Base-by-base conservation (phyloP, 768 basidiomycete species). In the Podaxis sp. region DNA sequence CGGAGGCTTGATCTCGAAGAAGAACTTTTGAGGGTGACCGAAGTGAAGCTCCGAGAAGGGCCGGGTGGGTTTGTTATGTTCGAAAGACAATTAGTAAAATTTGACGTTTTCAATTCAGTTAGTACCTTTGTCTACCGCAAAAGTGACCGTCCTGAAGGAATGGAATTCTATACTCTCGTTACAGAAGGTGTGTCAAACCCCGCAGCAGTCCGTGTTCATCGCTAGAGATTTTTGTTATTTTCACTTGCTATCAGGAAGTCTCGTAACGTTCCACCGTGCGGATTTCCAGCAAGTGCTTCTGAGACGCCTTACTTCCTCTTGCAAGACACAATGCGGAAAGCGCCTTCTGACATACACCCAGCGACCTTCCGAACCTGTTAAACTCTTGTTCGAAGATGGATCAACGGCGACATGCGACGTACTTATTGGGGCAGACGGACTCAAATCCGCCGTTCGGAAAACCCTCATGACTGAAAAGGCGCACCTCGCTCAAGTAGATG, bases 371-470 rank as follows among this genome's bases (percentile, higher is more conserved):
- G 77, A 77, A 2, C 72, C 74, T 19, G 79, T 87, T 65, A 77
- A 72, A 30, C 74, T 92, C 62, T 68, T 76, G 22, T 92, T 91
- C 69, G 75, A 82, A 65, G 90, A 91, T 67, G 87, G 86, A 46
- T 77, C 85, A 13, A 79, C 74, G 11, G 77, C 85, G 4, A 75
- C 77, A 24, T 90, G 87, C 68, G 88, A 91, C 69, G 69, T 90
- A 11, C 81, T 92, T 73, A 72, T 90, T 57, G 88, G 88, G 40
- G 87, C 87, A n/a, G 88, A 90, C 65, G 88, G 88, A 3, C 64
- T 89, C 63, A 85, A 84, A 73, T 88, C 87, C 33, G 77, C 76
- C 61, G 82, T 87, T 66, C 75, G 83, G 39, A 70, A 72, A 33
- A 70, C 72, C 3, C 66, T 84, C 51, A 64, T 82, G 54, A 68